Percentiles rank a stretch among this genome's conserved stretches.
These are phyloP conservation scores for Globisporangium paroecandrum DNA, from an alignment of 352 stramenopile species.

Conservation along the genomic window DNA sequence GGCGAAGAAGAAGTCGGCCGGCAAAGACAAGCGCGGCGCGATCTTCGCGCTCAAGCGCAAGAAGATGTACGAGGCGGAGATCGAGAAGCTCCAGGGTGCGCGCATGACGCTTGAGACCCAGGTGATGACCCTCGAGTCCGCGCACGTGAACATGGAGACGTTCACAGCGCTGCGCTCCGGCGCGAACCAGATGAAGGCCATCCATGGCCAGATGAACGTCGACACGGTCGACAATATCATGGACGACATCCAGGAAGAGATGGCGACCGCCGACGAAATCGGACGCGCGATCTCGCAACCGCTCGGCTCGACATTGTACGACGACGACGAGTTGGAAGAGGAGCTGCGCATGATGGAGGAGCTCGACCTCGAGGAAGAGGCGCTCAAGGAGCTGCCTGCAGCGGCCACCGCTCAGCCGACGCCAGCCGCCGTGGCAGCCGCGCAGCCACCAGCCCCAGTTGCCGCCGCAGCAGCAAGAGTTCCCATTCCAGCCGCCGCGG, in stretches of 20 bases:
- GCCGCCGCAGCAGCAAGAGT: constrained; percentile 18
- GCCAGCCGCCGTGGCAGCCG: constrained; percentile 19
- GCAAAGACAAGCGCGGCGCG: constrained; percentile 97
- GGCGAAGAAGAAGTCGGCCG: constrained; percentile 95
- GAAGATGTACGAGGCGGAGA: constrained; percentile 98
- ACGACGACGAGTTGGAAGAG: constrained; percentile 94
- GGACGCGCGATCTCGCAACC: constrained; percentile 91
- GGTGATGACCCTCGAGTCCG: constrained; percentile 90
- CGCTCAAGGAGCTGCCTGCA: constrained; percentile 36
- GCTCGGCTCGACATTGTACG: constrained; percentile 88
- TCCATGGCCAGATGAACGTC: constrained; percentile 94
- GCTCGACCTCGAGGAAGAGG: constrained; percentile 88
- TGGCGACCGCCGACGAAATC: constrained; percentile 95
- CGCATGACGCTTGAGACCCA: constrained; percentile 96
- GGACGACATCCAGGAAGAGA: constrained; percentile 97
- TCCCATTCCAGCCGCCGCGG: constrained; percentile 20
- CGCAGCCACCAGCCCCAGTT: constrained; percentile 12
- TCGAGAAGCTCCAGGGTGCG: constrained; percentile 96
- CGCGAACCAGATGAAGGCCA: constrained; percentile 94
- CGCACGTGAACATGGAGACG: constrained; percentile 95
- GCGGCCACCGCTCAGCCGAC: constrained; percentile 23
- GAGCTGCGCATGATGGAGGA: constrained; percentile 93
- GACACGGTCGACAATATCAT: constrained; percentile 98
- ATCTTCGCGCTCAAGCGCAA: constrained; percentile 98
- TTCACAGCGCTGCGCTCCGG: constrained; percentile 93